phyloP scores from a whole-genome alignment of 257 asterid genomes.

The Plantago ovata region DNA sequence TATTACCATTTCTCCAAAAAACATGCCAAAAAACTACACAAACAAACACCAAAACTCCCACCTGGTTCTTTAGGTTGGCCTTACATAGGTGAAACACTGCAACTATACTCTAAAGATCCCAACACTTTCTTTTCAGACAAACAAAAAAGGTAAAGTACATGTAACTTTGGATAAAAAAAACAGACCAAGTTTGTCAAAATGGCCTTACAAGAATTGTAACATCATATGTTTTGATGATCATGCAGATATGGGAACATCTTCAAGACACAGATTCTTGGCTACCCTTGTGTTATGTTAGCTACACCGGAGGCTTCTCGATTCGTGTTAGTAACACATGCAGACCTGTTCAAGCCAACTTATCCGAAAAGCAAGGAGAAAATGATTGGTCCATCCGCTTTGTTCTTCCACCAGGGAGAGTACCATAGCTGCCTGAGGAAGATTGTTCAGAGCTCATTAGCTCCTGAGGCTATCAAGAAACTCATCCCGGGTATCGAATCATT shows the following conservation, averaged over 20 bases:
- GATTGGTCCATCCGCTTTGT: constrained; percentile 72
- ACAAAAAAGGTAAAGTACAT: constrained; percentile 40
- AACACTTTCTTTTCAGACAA: constrained; percentile 53
- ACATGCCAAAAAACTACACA: constrained; percentile 18
- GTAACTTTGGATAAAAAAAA: too few species aligned
- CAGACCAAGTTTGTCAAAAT: background rate
- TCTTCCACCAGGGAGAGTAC: constrained; percentile 70
- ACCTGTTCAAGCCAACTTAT: constrained; percentile 68
- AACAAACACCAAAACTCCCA: constrained; percentile 33
- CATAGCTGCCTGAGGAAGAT: constrained; percentile 52
- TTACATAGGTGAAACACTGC: constrained; percentile 70
- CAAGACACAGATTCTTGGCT: constrained; percentile 74
- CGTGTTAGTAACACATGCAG: constrained; percentile 59
- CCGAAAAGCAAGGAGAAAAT: constrained; percentile 86
- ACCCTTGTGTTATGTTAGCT: constrained; percentile 77
- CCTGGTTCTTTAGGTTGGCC: constrained; percentile 93
- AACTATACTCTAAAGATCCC: constrained; percentile 67
- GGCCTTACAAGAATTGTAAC: background rate
- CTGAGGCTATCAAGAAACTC: constrained; percentile 39
- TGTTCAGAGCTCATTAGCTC: constrained; percentile 50
- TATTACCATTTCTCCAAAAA: constrained; percentile 37
- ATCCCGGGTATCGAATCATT: constrained; percentile 43
- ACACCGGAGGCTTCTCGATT: constrained; percentile 74
- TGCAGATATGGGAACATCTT: constrained; percentile 73
- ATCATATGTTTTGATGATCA: background rate